phyloP scores from a whole-genome alignment of 768 basidiomycete genomes.

The Hericium rajendrae region DNA sequence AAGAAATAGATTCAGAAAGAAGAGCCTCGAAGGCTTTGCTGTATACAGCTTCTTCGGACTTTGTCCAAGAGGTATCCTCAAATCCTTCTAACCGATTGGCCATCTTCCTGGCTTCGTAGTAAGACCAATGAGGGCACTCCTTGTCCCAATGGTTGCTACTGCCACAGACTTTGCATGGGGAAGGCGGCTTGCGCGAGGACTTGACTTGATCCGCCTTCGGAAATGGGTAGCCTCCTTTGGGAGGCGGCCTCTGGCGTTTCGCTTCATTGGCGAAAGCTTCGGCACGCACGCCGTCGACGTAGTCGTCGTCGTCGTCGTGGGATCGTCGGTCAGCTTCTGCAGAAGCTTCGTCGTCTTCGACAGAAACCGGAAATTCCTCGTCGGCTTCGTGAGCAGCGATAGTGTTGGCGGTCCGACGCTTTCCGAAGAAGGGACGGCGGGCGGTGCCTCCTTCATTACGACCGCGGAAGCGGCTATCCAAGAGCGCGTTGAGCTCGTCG shows the following conservation, averaged over 20 bases:
- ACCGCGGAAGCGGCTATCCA: no score
- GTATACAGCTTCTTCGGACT: slow-evolving; percentile 25
- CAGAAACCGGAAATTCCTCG: neutral
- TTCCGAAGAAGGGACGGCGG: neutral
- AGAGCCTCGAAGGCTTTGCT: slow-evolving; percentile 4
- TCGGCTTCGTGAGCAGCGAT: neutral
- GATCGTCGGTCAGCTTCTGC: neutral
- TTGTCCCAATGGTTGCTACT: no score
- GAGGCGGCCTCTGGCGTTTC: neutral
- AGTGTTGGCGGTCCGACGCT: neutral
- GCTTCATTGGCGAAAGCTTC: neutral
- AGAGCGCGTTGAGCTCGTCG: neutral
- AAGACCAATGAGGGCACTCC: no score
- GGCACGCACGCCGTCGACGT: neutral
- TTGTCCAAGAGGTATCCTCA: slow-evolving; percentile 26
- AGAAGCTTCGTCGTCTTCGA: neutral
- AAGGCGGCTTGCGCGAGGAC: neutral
- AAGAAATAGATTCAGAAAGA: neutral
- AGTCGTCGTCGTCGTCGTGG: neutral
- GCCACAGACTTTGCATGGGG: slow-evolving; percentile 4
- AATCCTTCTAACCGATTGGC: slow-evolving; percentile 10
- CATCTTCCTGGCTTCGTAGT: no score
- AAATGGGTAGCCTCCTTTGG: neutral
- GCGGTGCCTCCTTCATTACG: no score
- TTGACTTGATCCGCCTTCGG: neutral